Evolutionary conservation across 352 stramenopile genomes (phyloP), one percentile per base, ranked within the genome.

Genomic region (Phytophthora kernoviae): DNA sequence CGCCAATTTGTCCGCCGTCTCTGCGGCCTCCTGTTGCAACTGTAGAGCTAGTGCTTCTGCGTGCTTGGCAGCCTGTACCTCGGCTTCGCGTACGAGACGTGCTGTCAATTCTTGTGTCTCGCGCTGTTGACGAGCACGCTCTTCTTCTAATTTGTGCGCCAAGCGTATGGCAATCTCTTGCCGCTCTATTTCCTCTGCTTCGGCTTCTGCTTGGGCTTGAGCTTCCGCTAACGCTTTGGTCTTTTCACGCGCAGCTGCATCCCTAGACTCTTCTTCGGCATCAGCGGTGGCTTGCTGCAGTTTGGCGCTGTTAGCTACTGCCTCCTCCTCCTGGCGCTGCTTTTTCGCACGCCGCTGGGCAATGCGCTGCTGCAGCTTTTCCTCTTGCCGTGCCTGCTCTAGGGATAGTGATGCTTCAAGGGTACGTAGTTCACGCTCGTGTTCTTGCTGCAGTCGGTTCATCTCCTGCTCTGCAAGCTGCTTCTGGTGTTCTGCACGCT

Each of bases 331-430:
- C 0, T 77, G 54, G 3, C 73, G 67, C 17, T 82, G 65, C 39
- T 81, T 88, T 11, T 69, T 11, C n/a, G 79, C 74, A 30, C 77
- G 70, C 8, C 81, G 65, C 51, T 78, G 70, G 11, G 67, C 65
- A 26, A 90, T 88, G 12, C 81, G 81, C 45, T 86, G 76, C 39
- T 90, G 75, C 17, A 93, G 62, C 37, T 85, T 87, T 30, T 80
- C 62, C 55, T 92, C 83, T 48, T 91, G 83, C 12, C 77, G 70
- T 32, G 71, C 70, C 30, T 87, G 81, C 18, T 93, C 84, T 5
- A 68, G 70, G 8, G 73, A 55, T 15, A 91, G 54, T 4, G 83
- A 86, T 0, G 58, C 49, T 14, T 74, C 67, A 11, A 93, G 48
- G 5, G 52, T 59, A 15, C 58, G 60, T 39, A 84, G 62, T 21